Percentiles rank a stretch among this genome's conserved stretches.
phyloP scores from a whole-genome alignment of 495 filamentous ascomycete genomes.

The Hyaloscypha bicolor region DNA sequence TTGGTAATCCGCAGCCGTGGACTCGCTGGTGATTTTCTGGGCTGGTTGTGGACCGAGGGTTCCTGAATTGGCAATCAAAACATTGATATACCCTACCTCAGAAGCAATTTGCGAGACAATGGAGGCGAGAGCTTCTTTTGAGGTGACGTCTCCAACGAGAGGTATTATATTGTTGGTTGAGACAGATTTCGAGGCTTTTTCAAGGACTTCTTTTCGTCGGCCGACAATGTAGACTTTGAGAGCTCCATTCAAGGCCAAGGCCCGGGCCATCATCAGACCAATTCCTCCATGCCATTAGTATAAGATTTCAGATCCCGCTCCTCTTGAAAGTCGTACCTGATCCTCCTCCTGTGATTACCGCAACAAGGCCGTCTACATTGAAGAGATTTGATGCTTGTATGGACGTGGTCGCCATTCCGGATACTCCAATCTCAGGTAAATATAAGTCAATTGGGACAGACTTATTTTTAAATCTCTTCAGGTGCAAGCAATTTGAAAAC shows the following conservation, averaged over 20 bases:
- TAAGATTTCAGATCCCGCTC: background rate
- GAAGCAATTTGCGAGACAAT: conserved; percentile 53
- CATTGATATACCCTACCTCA: conserved; percentile 61
- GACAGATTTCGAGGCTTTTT: conserved; percentile 40
- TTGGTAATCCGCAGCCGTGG: conserved; percentile 50
- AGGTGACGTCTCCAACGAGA: conserved; percentile 66
- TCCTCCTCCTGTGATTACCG: conserved; percentile 63
- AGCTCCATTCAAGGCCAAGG: conserved; percentile 65
- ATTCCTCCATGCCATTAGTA: conserved; percentile 48
- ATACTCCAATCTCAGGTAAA: background rate
- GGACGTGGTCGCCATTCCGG: conserved; percentile 24
- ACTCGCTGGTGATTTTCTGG: conserved; percentile 33
- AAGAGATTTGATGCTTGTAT: conserved; percentile 50
- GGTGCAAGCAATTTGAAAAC: background rate
- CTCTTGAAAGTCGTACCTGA: conserved; percentile 41
- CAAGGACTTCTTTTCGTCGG: conserved; percentile 54
- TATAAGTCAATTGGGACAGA: background rate
- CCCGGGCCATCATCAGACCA: conserved; percentile 64
- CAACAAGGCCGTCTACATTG: conserved; percentile 60
- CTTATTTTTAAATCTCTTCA: background rate
- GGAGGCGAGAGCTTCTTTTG: conserved; percentile 57
- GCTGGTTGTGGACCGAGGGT: conserved; percentile 52
- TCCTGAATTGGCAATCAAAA: conserved; percentile 70
- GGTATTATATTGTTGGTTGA: conserved; percentile 53
- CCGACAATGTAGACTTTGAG: conserved; percentile 70